Evolutionary conservation across 768 basidiomycete species (phyloP).

Genomic region (Xanthoconium stramineum): DNA sequence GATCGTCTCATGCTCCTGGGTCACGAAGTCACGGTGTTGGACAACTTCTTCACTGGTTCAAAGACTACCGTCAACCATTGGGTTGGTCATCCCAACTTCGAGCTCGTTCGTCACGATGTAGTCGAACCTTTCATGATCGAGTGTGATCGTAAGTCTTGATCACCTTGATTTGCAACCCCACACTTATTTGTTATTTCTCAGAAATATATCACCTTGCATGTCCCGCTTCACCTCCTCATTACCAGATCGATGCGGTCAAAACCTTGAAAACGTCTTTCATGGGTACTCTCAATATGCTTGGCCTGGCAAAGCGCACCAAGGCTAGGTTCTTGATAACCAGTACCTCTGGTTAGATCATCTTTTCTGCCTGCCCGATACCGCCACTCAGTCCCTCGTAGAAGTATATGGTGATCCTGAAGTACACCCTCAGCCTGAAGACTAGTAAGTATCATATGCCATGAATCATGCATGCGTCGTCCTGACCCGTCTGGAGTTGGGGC

Average conservation of each 20-base stretch:
- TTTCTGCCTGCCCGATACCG: background rate
- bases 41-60: slow-evolving; percentile 98
- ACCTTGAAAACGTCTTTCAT: slow-evolving; percentile 98
- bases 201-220: slow-evolving; percentile 99
- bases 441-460: slow-evolving; percentile 49
- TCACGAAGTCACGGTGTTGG: slow-evolving; percentile 94
- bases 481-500: slow-evolving; percentile 67
- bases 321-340: slow-evolving; percentile 95
- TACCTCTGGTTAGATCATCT: slow-evolving; percentile 72
- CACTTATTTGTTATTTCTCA: slow-evolving; percentile 25
- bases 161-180: too few species aligned
- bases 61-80: slow-evolving; percentile 96
- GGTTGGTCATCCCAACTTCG: slow-evolving; percentile 98
- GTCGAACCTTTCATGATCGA: slow-evolving; percentile 98
- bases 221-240: slow-evolving; percentile 95
- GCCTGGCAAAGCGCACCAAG: slow-evolving; percentile 94
- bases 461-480: slow-evolving; percentile 9
- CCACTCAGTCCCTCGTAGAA: slow-evolving; percentile 46
- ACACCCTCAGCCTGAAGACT: slow-evolving; percentile 94
- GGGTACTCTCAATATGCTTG: slow-evolving; percentile 98
- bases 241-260: slow-evolving; percentile 97
- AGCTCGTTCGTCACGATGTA: slow-evolving; percentile 96
- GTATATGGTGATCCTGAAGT: slow-evolving; percentile 98
- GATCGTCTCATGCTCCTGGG: slow-evolving; percentile 97
- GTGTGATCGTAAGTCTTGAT: slow-evolving; percentile 74